Evolutionary conservation across 208 protist species (phyloP), one percentile per base, ranked within the genome.

Genomic region (Crithidia expoeki): DNA sequence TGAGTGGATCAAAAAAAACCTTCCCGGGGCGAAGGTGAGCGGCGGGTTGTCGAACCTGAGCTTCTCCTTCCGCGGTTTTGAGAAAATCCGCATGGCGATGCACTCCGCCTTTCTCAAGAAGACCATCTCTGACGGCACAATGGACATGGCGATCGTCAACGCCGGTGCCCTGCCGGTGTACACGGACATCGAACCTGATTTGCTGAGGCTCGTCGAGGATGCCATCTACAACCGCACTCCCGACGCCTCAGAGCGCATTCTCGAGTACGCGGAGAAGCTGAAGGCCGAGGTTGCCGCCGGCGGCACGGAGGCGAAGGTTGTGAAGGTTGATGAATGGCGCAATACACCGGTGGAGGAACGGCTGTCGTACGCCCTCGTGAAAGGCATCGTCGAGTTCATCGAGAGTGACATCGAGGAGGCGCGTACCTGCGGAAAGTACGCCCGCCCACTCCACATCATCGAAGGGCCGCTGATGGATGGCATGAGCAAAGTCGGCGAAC

Each of bases 71-170:
- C 85, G 97, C 59, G 96, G 96, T 42, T 80, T 97, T 65, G 83
- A 90, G 56, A 44, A 42, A 30, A 86, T 98, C 52, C 85, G 94
- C 55, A 89, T 97, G 84, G 75, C 92, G 27, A 97, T 98, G 81
- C 94, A 98, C 84, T 80, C 81, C 34, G 95, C 90, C 25, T 99
- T 99, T 76, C 85, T 99, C 1, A 93, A 96, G 70, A 83, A 98
- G 68, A 90, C 84, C 30, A 94, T 97, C 66, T 27, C 67, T 9
- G 69, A 82, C 17, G 61, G 69, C n/a, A 94, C 89, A 52, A 97
- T 99, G 84, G 96, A 98, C 80, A 98, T 98, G 95, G 97, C 93
- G 61, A 99, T 99, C 61, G 97, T 99, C 23, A 99, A 99, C 74
- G 96, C 97, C 17, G 97, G 96, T 36, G 82, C 77, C 1, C 71